Evolutionary conservation across 1,284 basidiomycete species (phyloP), one percentile per base, ranked within the genome.

Genomic region (Melampsora larici-populina): DNA sequence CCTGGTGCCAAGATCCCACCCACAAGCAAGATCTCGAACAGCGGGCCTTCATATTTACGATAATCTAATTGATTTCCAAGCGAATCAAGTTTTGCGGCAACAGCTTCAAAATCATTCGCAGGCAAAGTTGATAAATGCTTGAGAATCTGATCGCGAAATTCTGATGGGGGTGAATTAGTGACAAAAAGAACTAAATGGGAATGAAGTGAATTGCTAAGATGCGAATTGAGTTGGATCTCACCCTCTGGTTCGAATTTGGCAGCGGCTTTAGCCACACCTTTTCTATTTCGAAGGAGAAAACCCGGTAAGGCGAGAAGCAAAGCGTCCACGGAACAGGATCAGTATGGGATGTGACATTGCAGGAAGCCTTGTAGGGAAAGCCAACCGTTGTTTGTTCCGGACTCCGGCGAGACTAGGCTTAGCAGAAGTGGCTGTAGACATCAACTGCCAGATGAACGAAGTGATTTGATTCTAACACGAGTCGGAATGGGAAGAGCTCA

Each of bases 1-100:
- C 95, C 95, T 31, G 95, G 96, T 85, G 97, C 95, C 81, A 98
- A 89, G 79, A 98, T 90, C 55, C 94, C 93, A 71, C 95, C 95
- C 82, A 93, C 90, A 82, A 97, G 89, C 82, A 97, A 88, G 85
- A 97, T 89, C 86, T 98, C 95, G 85, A 97, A 97, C 82, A 98
- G 90, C 79, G 91, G 89, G 82, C 97, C 94, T 85, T 91, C 91
- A 90, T 98, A 97, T 86, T 95, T 96, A 85, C 94, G 89, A 84
- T 90, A 91, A 86, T 97, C 94, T 85, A 81, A 75, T 77, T 80
- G 79, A 64, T 81, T 81, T 63, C 79, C 81, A 26, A 81, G 77
- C 11, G 77, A 70, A 77, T 84, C 89, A 81, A 98, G 89, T 85
- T 95, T 94, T 83, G 89, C 89, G 60, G 91, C 87, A 83, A 91